phyloP scores from a whole-genome alignment of 108 stramenopile species.

The Chaetoceros muelleri region DNA sequence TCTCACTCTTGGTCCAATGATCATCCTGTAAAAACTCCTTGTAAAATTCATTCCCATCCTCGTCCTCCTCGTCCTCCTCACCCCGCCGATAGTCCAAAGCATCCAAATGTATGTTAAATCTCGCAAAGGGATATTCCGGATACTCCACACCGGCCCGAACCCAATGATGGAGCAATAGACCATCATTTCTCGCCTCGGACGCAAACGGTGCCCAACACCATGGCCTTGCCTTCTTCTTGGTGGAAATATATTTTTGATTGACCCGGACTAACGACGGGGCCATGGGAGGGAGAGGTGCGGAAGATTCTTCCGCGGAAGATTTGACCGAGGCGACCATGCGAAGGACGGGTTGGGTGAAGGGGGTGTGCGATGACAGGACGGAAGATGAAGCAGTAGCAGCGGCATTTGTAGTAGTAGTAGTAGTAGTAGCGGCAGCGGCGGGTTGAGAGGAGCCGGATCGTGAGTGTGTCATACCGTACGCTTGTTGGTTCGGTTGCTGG shows the following conservation, averaged over 20 bases:
- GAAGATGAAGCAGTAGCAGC: slow-evolving; percentile 5
- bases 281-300: slow-evolving; percentile 43
- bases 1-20: slow-evolving; percentile 82
- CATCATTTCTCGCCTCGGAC: slow-evolving; percentile 61
- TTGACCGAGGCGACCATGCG: neutral
- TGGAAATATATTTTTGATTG: slow-evolving; percentile 42
- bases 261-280: slow-evolving; percentile 56
- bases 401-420: too few species aligned
- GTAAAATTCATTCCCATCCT: slow-evolving; percentile 14
- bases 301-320: neutral
- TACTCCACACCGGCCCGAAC: slow-evolving; percentile 72
- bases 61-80: slow-evolving; percentile 60
- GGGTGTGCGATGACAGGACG: slow-evolving; percentile 3
- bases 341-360: slow-evolving; percentile 1
- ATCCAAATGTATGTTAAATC: slow-evolving; percentile 84
- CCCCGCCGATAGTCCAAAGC: slow-evolving; percentile 41
- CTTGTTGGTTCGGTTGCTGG: neutral
- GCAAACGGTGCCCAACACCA: slow-evolving; percentile 83
- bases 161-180: slow-evolving; percentile 62
- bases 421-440: neutral
- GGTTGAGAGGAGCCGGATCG: neutral
- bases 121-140: slow-evolving; percentile 90
- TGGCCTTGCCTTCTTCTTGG: slow-evolving; percentile 34
- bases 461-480: too few species aligned
- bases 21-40: slow-evolving; percentile 28